Base-by-base conservation (phyloP, 306 rosid species). In the Prunus padus region DNA sequence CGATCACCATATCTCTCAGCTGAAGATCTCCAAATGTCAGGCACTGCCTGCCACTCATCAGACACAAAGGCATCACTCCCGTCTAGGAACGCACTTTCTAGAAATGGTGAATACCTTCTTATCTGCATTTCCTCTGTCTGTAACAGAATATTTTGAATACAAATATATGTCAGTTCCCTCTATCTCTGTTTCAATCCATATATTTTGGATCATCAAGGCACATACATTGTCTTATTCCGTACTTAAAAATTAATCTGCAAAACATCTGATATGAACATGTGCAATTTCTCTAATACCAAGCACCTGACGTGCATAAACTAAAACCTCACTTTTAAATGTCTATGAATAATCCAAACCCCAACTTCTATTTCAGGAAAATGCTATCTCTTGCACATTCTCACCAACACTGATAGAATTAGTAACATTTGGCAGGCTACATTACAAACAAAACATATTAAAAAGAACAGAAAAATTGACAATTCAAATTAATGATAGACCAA, bases 1-100 rank as follows among this genome's bases (percentile, higher is more conserved):
- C 52, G 83, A 85, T 90, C 93, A 67, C 97, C 97, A 72, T 84
- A 92, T 81, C 86, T 95, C 81, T 95, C 96, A 0, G 97, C 90
- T 45, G 98, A 85, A 80, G 86, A 80, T 86, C 92, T 89, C 97
- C 98, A 95, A 76, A 95, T 90, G 84, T 95, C 98, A 66, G 98
- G 97, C 83, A 95, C 96, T 19, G 97, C 85, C 80, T 84, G 85
- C 98, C 97, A 95, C 78, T 90, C 95, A 60, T 80, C 90, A 14
- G 86, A 77, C 8, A 85, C 86, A 72, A 54, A 64, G 67, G 37
- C 65, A 54, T 79, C 90, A 78, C 74, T 80, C 69, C 72, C 76
- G 25, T 80, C 71, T 73, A 84, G 84, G 18, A 84, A 77, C 20
- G 87, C 89, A 74, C 92, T 87, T 87, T 92, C 97, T 25, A 92